phyloP scores from a whole-genome alignment of 495 filamentous ascomycete species.

The Talaromyces trachyspermus region DNA sequence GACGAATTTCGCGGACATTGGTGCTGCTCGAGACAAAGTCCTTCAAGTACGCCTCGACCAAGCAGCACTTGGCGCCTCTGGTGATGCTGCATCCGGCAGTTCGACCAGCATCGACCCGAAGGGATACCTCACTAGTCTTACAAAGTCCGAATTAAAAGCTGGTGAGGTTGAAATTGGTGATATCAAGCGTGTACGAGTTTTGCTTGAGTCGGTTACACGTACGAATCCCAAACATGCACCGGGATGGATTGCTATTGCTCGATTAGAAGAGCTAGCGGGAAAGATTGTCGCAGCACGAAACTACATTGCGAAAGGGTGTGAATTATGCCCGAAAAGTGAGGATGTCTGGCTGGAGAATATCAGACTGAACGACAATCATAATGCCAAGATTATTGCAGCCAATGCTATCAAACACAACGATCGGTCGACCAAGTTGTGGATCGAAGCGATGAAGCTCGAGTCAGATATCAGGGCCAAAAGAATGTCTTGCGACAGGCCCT shows the following conservation, averaged over 20 bases:
- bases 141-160: slow-evolving; percentile 67
- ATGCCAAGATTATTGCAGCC: slow-evolving; percentile 93
- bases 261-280: slow-evolving; percentile 85
- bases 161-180: slow-evolving; percentile 83
- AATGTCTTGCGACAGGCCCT: slow-evolving; percentile 83
- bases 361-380: slow-evolving; percentile 80
- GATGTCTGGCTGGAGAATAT: slow-evolving; percentile 96
- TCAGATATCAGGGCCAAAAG: slow-evolving; percentile 73
- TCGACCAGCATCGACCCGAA: slow-evolving; percentile 91
- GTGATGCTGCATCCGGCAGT: slow-evolving; percentile 67
- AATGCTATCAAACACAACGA: slow-evolving; percentile 87
- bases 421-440: slow-evolving; percentile 83
- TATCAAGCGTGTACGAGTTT: slow-evolving; percentile 86
- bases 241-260: slow-evolving; percentile 94
- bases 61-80: slow-evolving; percentile 63
- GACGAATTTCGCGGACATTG: slow-evolving; percentile 98
- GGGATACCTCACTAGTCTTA: slow-evolving; percentile 88
- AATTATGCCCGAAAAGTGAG: slow-evolving; percentile 87
- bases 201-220: slow-evolving; percentile 89
- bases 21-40: slow-evolving; percentile 88
- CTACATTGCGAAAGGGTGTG: slow-evolving; percentile 76
- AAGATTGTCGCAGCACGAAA: slow-evolving; percentile 81
- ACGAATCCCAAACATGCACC: slow-evolving; percentile 92
- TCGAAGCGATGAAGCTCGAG: slow-evolving; percentile 91
- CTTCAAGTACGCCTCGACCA: slow-evolving; percentile 86